These are phyloP conservation scores for Aspergillus tamarii DNA, from an alignment of 2,329 filamentous ascomycete species.

Conservation along the genomic window DNA sequence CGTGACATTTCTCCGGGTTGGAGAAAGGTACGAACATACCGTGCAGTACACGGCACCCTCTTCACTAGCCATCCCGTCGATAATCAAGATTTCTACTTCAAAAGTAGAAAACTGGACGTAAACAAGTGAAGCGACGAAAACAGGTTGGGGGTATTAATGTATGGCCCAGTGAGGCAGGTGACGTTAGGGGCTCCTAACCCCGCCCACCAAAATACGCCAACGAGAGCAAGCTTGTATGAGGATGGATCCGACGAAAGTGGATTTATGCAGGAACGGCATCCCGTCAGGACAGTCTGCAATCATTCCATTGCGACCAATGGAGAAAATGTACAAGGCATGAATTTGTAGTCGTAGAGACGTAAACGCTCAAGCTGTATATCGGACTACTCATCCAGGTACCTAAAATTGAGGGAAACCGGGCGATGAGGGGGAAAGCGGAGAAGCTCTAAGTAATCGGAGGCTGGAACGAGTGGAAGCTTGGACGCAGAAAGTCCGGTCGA, in stretches of 20 bases:
- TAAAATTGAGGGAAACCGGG: background rate
- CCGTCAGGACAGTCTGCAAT: slow-evolving; percentile 1
- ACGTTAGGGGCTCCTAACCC: slow-evolving; percentile 23
- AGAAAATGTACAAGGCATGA: background rate
- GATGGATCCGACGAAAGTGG: background rate
- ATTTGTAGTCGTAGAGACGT: background rate
- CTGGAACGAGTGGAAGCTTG: background rate
- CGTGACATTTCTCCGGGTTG: slow-evolving; percentile 14
- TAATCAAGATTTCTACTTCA: background rate
- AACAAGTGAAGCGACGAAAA: slow-evolving; percentile 5
- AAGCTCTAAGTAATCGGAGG: background rate
- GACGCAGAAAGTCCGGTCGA: background rate
- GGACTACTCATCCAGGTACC: background rate
- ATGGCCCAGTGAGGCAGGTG: slow-evolving; percentile 16
- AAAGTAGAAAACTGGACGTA: slow-evolving; percentile 3
- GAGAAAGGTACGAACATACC: slow-evolving; percentile 45
- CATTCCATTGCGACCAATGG: background rate
- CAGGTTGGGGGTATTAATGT: background rate
- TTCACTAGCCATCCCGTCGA: slow-evolving; percentile 42
- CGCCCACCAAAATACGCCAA: slow-evolving; percentile 17
- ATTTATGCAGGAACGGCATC: background rate
- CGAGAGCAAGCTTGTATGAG: background rate
- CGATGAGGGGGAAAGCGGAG: slow-evolving; percentile 3
- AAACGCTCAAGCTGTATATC: background rate
- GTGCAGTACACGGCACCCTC: slow-evolving; percentile 68